phyloP scores from a whole-genome alignment of 768 basidiomycete species.

The Lactifluus echinatus region DNA sequence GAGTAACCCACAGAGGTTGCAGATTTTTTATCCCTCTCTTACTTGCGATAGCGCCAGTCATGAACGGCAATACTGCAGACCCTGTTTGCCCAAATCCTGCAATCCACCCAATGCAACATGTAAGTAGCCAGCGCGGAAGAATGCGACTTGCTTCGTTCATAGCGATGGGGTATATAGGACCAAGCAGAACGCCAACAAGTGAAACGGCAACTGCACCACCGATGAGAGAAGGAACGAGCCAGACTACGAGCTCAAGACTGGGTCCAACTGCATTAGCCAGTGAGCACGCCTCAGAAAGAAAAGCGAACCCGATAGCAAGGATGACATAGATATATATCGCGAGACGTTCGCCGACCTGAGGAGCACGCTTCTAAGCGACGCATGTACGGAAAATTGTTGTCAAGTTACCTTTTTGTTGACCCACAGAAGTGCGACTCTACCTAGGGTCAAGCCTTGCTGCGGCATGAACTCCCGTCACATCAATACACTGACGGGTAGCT shows the following conservation, averaged over 20 bases:
- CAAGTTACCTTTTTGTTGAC: constrained; percentile 35
- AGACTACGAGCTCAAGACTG: constrained; percentile 48
- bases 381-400: not conserved
- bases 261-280: not conserved
- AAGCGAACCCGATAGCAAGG: constrained; percentile 31
- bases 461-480: not conserved
- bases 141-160: constrained; percentile 36
- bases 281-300: not conserved
- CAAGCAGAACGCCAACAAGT: constrained; percentile 45
- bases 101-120: constrained; percentile 41
- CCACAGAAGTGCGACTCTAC: constrained; percentile 43
- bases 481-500: not conserved
- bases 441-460: constrained; percentile 38
- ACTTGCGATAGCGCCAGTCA: constrained; percentile 38
- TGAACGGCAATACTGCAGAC: constrained; percentile 44
- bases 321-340: constrained; percentile 31
- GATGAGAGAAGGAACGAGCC: constrained; percentile 47
- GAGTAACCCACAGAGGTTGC: constrained; percentile 37
- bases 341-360: constrained; percentile 31
- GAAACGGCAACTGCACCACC: constrained; percentile 46
- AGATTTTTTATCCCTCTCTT: constrained; percentile 36
- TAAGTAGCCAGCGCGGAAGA: constrained; percentile 38
- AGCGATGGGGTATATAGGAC: constrained; percentile 38
- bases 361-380: not conserved
- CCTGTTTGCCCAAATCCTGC: constrained; percentile 44